Conservation (phyloP, 2,329 filamentous ascomycete species). For the Trichoderma afroharzianum region DNA sequence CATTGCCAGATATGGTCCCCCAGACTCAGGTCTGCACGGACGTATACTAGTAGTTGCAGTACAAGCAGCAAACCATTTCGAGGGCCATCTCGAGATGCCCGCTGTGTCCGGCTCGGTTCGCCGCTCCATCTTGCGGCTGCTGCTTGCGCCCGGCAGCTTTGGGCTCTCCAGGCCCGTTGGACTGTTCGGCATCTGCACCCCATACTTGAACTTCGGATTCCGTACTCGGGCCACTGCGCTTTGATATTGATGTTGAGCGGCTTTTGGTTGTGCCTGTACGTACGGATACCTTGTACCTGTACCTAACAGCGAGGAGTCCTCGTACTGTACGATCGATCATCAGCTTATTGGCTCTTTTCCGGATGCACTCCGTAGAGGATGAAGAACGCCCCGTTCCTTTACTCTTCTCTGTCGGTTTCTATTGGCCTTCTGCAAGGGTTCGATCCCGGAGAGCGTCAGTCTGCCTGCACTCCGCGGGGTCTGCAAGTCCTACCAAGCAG, state of each 20-base stretch:
- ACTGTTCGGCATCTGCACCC: constrained; percentile 9
- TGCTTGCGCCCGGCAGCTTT: background rate
- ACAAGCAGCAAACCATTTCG: background rate
- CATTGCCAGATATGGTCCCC: constrained; percentile 2
- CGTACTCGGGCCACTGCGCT: background rate
- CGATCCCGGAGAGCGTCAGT: background rate
- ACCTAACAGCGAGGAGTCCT: background rate
- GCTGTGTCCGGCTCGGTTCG: constrained; percentile 14
- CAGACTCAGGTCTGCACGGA: background rate
- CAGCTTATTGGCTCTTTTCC: constrained; percentile 7
- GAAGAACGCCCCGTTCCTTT: background rate
- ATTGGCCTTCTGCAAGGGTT: constrained; percentile 2
- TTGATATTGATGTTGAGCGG: background rate
- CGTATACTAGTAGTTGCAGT: background rate
- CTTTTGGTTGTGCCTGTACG: background rate
- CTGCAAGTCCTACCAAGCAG: background rate
- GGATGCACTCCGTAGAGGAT: background rate
- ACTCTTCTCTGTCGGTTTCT: background rate
- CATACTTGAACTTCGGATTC: background rate
- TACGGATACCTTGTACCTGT: background rate
- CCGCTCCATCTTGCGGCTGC: constrained; percentile 6
- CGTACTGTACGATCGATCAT: constrained; percentile 5
- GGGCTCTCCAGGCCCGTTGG: background rate
- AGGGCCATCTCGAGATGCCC: background rate
- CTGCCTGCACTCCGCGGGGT: background rate